Evolutionary conservation across 805 yeast genomes (phyloP).

Genomic region (Maudiozyma pseudohumilis): DNA sequence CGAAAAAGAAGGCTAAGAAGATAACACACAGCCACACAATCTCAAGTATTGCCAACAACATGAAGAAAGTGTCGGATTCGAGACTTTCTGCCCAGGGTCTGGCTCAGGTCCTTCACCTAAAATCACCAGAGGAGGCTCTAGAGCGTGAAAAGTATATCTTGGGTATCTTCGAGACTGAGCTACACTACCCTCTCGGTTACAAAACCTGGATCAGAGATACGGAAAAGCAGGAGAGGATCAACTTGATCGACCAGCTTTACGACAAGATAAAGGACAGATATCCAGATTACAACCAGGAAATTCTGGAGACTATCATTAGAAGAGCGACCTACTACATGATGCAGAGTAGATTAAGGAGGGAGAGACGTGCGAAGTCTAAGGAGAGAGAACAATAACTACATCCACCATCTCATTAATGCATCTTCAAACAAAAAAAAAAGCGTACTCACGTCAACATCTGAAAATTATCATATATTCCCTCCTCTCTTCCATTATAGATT

Average conservation of each 20-base stretch:
- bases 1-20: constrained; percentile 3
- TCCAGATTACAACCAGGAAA: constrained; percentile 37
- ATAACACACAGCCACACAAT: constrained; percentile 6
- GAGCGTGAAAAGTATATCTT: constrained; percentile 45
- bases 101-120: constrained; percentile 40
- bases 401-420: background rate
- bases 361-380: constrained; percentile 43
- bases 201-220: constrained; percentile 84
- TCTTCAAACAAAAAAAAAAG: too few relatives aligned
- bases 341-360: constrained; percentile 68
- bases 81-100: constrained; percentile 49
- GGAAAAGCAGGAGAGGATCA: constrained; percentile 40
- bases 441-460: too few relatives aligned
- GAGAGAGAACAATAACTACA: constrained; percentile 2
- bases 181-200: constrained; percentile 66
- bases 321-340: constrained; percentile 72
- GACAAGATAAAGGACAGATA: constrained; percentile 38
- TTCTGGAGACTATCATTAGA: constrained; percentile 61
- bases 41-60: constrained; percentile 2
- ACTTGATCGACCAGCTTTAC: constrained; percentile 40
- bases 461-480: too few relatives aligned
- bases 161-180: constrained; percentile 41
- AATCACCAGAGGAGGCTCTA: constrained; percentile 45
- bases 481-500: too few relatives aligned
- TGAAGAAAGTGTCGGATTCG: constrained; percentile 36